Percentiles rank a stretch among this genome's conserved stretches.
Evolutionary conservation across 2,329 filamentous ascomycete species (phyloP).

Genomic region (Pyrenophora graminea): DNA sequence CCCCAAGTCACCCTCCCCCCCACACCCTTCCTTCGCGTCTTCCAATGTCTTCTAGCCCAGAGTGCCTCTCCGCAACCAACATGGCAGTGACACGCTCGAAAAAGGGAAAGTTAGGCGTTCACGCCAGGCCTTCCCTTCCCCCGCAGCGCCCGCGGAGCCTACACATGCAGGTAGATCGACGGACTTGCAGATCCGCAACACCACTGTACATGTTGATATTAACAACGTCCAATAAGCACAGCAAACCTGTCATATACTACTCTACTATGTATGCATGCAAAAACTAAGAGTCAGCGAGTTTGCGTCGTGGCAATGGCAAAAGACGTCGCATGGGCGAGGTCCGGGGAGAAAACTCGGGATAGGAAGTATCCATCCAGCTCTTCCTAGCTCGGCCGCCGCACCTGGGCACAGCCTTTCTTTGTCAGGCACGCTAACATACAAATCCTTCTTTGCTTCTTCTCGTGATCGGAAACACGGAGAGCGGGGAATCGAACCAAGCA

Average conservation of each 20-base stretch:
- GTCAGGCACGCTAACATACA: too few species aligned
- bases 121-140: constrained; percentile 7
- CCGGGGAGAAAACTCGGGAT: constrained; percentile 6
- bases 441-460: too few species aligned
- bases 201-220: constrained; percentile 1
- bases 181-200: constrained; percentile 16
- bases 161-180: constrained; percentile 19
- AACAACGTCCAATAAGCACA: constrained; percentile 3
- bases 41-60: constrained; percentile 15
- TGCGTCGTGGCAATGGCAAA: not conserved
- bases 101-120: constrained; percentile 16
- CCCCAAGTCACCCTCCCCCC: not conserved
- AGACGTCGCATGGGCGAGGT: not conserved
- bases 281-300: not conserved
- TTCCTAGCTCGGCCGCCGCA: not conserved
- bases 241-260: not conserved
- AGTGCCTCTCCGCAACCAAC: constrained; percentile 16
- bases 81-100: constrained; percentile 4
- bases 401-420: not conserved
- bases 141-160: constrained; percentile 13
- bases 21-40: not conserved
- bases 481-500: too few species aligned
- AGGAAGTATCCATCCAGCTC: constrained; percentile 10
- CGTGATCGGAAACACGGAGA: too few species aligned
- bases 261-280: not conserved